phyloP scores from a whole-genome alignment of 345 rosid genomes.

The Syzygium oleosum region DNA sequence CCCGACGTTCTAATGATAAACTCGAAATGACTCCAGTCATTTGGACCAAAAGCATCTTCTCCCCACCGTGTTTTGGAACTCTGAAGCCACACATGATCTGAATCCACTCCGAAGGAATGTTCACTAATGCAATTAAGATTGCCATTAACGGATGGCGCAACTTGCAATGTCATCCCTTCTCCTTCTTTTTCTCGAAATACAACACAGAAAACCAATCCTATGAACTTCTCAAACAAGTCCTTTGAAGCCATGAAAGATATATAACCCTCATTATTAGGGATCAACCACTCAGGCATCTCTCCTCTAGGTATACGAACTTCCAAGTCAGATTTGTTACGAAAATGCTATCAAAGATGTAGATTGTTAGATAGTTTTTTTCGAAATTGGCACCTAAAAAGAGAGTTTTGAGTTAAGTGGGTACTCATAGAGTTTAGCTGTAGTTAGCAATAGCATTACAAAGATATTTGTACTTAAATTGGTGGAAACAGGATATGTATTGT shows the following conservation, averaged over 20 bases:
- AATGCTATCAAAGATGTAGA: neutral
- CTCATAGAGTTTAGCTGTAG: neutral
- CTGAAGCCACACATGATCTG: accelerated
- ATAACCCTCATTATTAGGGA: neutral
- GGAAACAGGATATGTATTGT: accelerated
- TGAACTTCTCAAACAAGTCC: neutral
- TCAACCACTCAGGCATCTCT: neutral
- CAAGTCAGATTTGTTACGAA: neutral
- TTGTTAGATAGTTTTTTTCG: neutral
- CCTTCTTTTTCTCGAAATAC: accelerated
- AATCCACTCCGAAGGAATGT: accelerated
- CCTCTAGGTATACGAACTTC: accelerated
- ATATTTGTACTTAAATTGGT: neutral
- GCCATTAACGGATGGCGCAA: accelerated
- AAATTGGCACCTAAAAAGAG: neutral
- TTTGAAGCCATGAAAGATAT: neutral
- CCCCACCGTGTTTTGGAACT: accelerated
- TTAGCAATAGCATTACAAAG: neutral
- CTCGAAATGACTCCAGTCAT: neutral
- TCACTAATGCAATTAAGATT: no score
- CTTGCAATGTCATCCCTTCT: accelerated
- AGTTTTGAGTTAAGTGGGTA: neutral
- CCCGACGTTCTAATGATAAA: accelerated
- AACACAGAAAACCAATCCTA: accelerated
- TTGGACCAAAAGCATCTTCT: accelerated